Conservation (phyloP, 441 rosid genomes). For the Syzygium malaccense region DNA sequence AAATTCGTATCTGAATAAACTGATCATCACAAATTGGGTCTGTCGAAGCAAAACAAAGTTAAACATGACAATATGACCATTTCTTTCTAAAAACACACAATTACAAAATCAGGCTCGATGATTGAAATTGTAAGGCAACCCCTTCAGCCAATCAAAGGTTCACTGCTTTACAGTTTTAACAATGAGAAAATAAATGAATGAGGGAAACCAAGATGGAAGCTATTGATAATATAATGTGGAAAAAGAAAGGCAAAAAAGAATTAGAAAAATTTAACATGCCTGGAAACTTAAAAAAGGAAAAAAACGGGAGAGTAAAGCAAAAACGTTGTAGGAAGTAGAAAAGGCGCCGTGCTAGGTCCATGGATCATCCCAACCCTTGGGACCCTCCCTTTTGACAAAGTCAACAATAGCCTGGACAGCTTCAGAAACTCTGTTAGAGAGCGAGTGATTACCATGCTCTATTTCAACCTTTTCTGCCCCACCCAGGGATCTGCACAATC, state of each 20-base stretch:
- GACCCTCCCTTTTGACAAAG: constrained; percentile 82
- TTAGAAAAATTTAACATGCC: not conserved
- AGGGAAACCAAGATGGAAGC: not conserved
- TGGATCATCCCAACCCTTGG: constrained; percentile 97
- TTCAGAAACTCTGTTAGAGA: constrained; percentile 79
- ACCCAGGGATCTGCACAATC: constrained; percentile 87
- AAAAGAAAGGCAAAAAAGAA: not conserved
- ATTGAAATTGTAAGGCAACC: not conserved
- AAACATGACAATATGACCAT: not conserved
- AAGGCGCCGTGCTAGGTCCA: constrained; percentile 44
- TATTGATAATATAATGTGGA: not conserved
- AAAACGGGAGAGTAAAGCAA: not conserved
- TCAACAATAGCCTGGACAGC: constrained; percentile 66
- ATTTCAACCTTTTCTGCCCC: constrained; percentile 91
- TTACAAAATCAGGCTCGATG: not conserved
- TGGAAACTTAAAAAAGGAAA: not conserved
- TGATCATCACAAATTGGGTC: not conserved
- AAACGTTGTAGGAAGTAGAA: not conserved
- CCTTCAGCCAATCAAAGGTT: not conserved
- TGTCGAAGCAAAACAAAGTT: not conserved
- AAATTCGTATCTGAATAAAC: not conserved
- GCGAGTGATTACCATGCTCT: constrained; percentile 88
- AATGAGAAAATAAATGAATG: not conserved
- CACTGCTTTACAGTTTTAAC: not conserved
- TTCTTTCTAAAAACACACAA: not conserved